Evolutionary conservation across 1,284 basidiomycete species (phyloP), one percentile per base, ranked within the genome.

Genomic region (Malassezia obtusa): DNA sequence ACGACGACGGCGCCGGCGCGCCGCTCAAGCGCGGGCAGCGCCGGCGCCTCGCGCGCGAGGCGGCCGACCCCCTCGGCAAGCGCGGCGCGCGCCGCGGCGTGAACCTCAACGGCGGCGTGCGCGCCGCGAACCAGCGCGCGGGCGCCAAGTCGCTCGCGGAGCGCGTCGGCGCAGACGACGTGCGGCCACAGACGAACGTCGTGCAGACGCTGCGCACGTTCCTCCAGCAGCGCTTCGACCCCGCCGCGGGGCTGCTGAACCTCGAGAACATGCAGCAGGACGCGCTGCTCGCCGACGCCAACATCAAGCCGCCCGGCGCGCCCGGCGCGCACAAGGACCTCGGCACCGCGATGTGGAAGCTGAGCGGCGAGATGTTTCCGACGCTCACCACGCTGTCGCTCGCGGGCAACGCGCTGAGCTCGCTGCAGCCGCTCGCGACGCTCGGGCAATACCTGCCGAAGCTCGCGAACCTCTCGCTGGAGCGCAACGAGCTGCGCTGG

Each of bases 271-370:
- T 90, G 79, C 75, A 79, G 47, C 80, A 84, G 32, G 87, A 90
- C 68, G 80, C 83, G 36, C 75, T 83, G 37, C 76, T 89, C 53
- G 80, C 79, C 66, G 82, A 81, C 67, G 76, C 84, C 62, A 79
- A 80, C 36, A 76, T 90, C 36, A 65, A 76, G 17, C 78, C 84
- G 2, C 85, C 85, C 6, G 85, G 85, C 19, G 73, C 78, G 28
- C 80, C 80, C 21, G 78, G 78, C 3, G 79, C 82, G 32, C 77
- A 79, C n/a, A 66, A 75, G 26, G 82, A 80, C 59, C 84, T 87
- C 63, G 81, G 83, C 1, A 81, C 83, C 5, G 87, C 87, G n/a
- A 81, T 90, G 35, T 87, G 87, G 77, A 91, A 90, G 75, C 77
- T 90, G n/a, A 85, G 86, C 3, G 79, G 80, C 21, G 80, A 85